These are phyloP conservation scores for Podila minutissima DNA, from an alignment of 192 early-diverging fungal species.

Conservation along the genomic window DNA sequence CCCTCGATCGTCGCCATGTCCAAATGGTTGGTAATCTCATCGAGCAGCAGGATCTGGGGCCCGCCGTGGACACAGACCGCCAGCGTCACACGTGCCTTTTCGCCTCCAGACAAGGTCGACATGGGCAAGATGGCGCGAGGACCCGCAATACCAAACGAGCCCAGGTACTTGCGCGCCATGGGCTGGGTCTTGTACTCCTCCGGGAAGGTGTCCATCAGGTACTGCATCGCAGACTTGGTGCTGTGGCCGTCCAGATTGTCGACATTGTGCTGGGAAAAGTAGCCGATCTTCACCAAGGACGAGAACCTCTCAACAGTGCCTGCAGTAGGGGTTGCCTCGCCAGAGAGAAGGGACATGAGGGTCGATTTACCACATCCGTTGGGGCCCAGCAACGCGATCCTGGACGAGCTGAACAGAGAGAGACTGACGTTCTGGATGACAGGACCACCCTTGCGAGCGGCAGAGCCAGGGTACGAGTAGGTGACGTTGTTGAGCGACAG, in stretches of 20 bases:
- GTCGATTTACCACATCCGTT: slow-evolving; percentile 90
- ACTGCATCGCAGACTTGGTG: slow-evolving; percentile 39
- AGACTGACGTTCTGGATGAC: slow-evolving; percentile 77
- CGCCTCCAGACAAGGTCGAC: slow-evolving; percentile 80
- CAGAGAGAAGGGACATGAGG: slow-evolving; percentile 78
- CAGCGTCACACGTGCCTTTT: slow-evolving; percentile 81
- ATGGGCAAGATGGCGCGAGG: slow-evolving; percentile 68
- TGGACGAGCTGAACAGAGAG: slow-evolving; percentile 70
- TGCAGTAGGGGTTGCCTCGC: slow-evolving; percentile 64
- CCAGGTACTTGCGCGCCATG: slow-evolving; percentile 72
- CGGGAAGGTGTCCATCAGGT: slow-evolving; percentile 46
- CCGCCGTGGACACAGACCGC: slow-evolving; percentile 70
- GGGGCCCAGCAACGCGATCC: slow-evolving; percentile 82
- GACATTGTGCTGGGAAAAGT: slow-evolving; percentile 87
- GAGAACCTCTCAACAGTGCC: slow-evolving; percentile 75
- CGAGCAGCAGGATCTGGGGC: slow-evolving; percentile 78
- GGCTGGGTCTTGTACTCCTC: slow-evolving; percentile 36
- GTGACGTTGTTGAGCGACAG: slow-evolving; percentile 72
- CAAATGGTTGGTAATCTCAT: slow-evolving; percentile 90
- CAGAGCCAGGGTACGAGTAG: slow-evolving; percentile 71
- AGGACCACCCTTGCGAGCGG: slow-evolving; percentile 26
- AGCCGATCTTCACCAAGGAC: slow-evolving; percentile 72
- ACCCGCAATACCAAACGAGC: slow-evolving; percentile 81
- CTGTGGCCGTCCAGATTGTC: slow-evolving; percentile 67
- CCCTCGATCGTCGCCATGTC: slow-evolving; percentile 89